A percentile compares a stretch with the other conserved stretches of the same genome.
phyloP scores from a whole-genome alignment of 176 grass and related monocot genomes.

The Pontederia paniculata region DNA sequence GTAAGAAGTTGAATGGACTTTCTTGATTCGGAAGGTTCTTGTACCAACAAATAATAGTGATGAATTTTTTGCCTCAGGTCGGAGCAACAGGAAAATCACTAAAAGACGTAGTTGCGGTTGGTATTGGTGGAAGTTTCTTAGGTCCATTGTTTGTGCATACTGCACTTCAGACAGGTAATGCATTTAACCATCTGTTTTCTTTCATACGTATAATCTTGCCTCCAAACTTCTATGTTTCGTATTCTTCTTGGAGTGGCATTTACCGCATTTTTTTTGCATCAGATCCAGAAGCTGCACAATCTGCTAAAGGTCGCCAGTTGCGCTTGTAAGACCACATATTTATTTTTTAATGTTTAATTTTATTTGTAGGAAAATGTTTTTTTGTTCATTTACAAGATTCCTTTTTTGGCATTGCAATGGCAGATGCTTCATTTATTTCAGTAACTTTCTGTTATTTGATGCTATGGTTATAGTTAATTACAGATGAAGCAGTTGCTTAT shows the following conservation, averaged over 20 bases:
- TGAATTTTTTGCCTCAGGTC: slow-evolving; percentile 29
- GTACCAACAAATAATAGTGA: not conserved
- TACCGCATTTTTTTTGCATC: slow-evolving; percentile 12
- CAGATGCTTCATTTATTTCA: too few species aligned
- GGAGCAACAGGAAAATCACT: slow-evolving; percentile 74
- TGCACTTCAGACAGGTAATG: slow-evolving; percentile 68
- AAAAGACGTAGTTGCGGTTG: slow-evolving; percentile 75
- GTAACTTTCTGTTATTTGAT: too few species aligned
- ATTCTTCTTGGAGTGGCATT: too few species aligned
- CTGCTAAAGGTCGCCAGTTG: slow-evolving; percentile 71
- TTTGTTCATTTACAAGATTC: too few species aligned
- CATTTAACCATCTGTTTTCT: too few species aligned
- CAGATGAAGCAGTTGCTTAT: too few species aligned
- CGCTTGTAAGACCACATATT: slow-evolving; percentile 67
- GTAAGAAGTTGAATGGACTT: slow-evolving; percentile 24
- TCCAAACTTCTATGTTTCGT: too few species aligned
- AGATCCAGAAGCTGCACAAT: slow-evolving; percentile 78
- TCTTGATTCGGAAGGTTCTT: not conserved
- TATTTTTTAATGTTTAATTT: not conserved
- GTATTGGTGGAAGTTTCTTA: slow-evolving; percentile 94
- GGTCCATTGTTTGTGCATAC: slow-evolving; percentile 91
- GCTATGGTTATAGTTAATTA: too few species aligned
- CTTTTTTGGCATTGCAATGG: too few species aligned
- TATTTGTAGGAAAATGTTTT: too few species aligned
- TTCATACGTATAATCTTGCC: too few species aligned